phyloP scores from a whole-genome alignment of 768 basidiomycete genomes.

The Agaricus bisporus region DNA sequence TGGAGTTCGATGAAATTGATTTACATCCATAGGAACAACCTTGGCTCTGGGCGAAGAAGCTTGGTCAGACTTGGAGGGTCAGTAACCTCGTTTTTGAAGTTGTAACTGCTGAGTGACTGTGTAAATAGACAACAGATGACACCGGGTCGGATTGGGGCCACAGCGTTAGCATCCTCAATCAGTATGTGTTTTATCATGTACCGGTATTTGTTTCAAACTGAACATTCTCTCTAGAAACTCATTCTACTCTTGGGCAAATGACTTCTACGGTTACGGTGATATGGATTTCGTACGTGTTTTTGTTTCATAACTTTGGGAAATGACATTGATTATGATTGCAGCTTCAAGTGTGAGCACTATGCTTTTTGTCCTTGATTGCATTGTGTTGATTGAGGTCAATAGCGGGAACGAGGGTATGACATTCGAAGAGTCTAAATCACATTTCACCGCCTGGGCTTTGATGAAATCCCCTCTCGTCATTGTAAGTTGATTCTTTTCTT shows the following conservation, averaged over 20 bases:
- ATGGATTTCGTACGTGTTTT: constrained; percentile 48
- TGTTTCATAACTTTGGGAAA: not conserved
- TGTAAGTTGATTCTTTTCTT: not conserved
- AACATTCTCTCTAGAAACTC: constrained; percentile 40
- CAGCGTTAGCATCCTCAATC: constrained; percentile 46
- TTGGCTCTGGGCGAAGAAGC: constrained; percentile 54
- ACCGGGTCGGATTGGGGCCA: constrained; percentile 47
- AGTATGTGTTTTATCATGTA: constrained; percentile 25
- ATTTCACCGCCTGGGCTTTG: constrained; percentile 69
- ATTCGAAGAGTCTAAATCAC: constrained; percentile 58
- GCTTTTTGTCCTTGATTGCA: not conserved
- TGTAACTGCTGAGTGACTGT: not conserved
- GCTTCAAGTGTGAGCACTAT: constrained; percentile 48
- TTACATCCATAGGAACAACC: constrained; percentile 41
- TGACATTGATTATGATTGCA: constrained; percentile 15
- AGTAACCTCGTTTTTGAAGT: constrained; percentile 11
- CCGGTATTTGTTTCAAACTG: not conserved
- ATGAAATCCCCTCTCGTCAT: constrained; percentile 65
- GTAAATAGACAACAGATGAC: constrained; percentile 42
- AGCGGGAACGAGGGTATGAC: constrained; percentile 61
- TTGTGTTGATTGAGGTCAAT: not conserved
- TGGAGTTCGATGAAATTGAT: constrained; percentile 19
- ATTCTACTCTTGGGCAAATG: constrained; percentile 53
- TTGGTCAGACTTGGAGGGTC: constrained; percentile 68
- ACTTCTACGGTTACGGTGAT: constrained; percentile 66